Conservation (phyloP, 768 basidiomycete genomes). For the Lepiota subincarnata region DNA sequence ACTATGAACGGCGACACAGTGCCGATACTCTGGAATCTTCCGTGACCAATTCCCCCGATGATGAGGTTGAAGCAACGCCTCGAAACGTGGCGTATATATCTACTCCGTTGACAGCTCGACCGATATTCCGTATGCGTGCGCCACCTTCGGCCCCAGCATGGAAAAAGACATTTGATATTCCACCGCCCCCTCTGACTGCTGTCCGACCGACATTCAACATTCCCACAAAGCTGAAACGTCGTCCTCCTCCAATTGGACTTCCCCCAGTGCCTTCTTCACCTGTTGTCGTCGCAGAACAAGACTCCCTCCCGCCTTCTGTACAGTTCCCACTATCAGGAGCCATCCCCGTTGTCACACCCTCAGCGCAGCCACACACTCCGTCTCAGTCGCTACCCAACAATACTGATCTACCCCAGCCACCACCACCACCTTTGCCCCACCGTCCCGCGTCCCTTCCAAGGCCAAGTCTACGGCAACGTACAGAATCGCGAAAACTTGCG, state of each 20-base stretch:
- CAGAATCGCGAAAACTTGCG: conserved; percentile 49
- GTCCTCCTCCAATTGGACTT: conserved; percentile 55
- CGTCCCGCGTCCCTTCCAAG: conserved; percentile 21
- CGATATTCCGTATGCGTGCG: conserved; percentile 20
- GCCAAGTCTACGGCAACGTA: conserved; percentile 44
- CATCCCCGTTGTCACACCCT: conserved; percentile 5
- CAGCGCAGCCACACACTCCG: background rate
- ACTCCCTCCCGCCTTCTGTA: conserved; percentile 14
- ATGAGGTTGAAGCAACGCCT: conserved; percentile 30
- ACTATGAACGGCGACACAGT: conserved; percentile 32
- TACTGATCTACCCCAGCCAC: conserved; percentile 17
- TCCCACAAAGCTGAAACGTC: conserved; percentile 40
- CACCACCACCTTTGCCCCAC: conserved; percentile 14
- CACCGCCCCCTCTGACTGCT: conserved; percentile 50
- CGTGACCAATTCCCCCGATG: conserved; percentile 42
- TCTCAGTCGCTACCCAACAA: conserved; percentile 13
- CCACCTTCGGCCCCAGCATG: conserved; percentile 55
- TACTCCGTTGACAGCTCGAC: conserved; percentile 23
- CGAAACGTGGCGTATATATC: conserved; percentile 17
- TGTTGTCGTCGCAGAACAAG: conserved; percentile 35
- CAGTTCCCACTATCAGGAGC: conserved; percentile 9
- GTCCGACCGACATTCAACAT: conserved; percentile 48
- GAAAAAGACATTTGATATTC: conserved; percentile 55
- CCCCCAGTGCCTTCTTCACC: conserved; percentile 76
- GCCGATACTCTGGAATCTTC: conserved; percentile 35